Evolutionary conservation across 352 stramenopile genomes (phyloP).

Genomic region (Pythium aristosporum): DNA sequence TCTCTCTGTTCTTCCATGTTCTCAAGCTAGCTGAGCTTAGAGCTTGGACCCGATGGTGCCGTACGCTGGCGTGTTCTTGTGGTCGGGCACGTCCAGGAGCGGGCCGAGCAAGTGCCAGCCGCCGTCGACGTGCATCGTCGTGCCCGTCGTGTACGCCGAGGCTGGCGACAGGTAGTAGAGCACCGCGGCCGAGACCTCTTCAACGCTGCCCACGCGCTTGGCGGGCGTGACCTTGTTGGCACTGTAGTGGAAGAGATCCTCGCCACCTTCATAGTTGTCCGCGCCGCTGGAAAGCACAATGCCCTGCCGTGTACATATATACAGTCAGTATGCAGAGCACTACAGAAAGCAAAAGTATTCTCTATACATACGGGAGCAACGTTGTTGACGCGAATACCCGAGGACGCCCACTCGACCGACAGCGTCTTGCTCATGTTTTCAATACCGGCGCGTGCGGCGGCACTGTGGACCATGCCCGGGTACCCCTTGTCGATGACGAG

Average conservation of each 20-base stretch:
- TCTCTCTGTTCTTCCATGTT: too few relatives aligned
- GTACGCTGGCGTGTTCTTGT: conserved; percentile 70
- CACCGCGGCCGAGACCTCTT: conserved; percentile 84
- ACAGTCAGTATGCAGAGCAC: background rate
- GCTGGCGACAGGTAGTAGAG: conserved; percentile 84
- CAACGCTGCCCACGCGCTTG: conserved; percentile 87
- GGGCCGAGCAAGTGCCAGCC: conserved; percentile 49
- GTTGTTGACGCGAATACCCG: conserved; percentile 91
- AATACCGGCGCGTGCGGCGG: conserved; percentile 89
- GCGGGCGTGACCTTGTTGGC: conserved; percentile 76
- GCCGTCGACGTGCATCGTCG: conserved; percentile 78
- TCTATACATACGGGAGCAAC: conserved; percentile 77
- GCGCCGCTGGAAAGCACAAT: conserved; percentile 77
- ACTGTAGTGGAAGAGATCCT: conserved; percentile 81
- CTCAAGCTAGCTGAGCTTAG: conserved; percentile 12
- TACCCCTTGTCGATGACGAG: conserved; percentile 94
- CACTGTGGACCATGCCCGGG: conserved; percentile 89
- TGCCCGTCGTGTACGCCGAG: conserved; percentile 84
- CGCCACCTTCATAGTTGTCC: conserved; percentile 91
- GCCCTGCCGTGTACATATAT: conserved; percentile 31
- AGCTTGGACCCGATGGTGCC: conserved; percentile 46
- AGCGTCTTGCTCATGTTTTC: conserved; percentile 95
- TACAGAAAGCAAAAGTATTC: background rate
- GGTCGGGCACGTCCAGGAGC: conserved; percentile 66
- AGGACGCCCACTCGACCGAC: conserved; percentile 92